Evolutionary conservation across 139 green algal species (phyloP).

Genomic region (Chlorella vulgaris): DNA sequence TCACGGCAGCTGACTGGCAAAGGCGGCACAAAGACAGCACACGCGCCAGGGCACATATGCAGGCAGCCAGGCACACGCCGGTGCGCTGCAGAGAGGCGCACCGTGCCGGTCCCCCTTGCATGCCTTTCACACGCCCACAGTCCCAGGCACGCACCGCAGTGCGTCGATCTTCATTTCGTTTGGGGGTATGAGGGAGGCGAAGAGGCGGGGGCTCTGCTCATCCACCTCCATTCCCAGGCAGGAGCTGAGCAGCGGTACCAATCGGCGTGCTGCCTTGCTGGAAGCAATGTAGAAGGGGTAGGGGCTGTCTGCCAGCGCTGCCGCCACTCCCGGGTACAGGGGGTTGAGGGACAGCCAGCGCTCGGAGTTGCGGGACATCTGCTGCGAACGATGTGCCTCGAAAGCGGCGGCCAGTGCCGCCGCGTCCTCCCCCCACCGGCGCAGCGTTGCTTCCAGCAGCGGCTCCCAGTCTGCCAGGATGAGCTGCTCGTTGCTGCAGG

Average conservation of each 20-base stretch:
- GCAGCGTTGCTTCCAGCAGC: slow-evolving; percentile 51
- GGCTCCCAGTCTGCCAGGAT: slow-evolving; percentile 59
- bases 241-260: slow-evolving; percentile 37
- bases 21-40: too few species aligned
- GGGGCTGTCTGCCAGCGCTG: slow-evolving; percentile 42
- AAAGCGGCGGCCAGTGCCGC: slow-evolving; percentile 48
- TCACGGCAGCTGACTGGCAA: too few species aligned
- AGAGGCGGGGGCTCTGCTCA: slow-evolving; percentile 58
- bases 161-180: slow-evolving; percentile 69
- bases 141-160: slow-evolving; percentile 26
- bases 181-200: slow-evolving; percentile 65
- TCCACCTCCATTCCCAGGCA: slow-evolving; percentile 49
- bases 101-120: too few species aligned
- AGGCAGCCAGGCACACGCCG: too few species aligned
- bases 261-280: slow-evolving; percentile 28
- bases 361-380: slow-evolving; percentile 16
- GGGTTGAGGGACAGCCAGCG: slow-evolving; percentile 50
- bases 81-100: too few species aligned
- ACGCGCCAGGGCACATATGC: too few species aligned
- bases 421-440: slow-evolving; percentile 14
- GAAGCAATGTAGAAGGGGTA: slow-evolving; percentile 51
- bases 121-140: neutral
- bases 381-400: slow-evolving; percentile 48
- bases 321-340: slow-evolving; percentile 51
- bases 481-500: slow-evolving; percentile 19